These are phyloP conservation scores for Podila epicladia DNA, from an alignment of 192 early-diverging fungal genomes.

Conservation along the genomic window DNA sequence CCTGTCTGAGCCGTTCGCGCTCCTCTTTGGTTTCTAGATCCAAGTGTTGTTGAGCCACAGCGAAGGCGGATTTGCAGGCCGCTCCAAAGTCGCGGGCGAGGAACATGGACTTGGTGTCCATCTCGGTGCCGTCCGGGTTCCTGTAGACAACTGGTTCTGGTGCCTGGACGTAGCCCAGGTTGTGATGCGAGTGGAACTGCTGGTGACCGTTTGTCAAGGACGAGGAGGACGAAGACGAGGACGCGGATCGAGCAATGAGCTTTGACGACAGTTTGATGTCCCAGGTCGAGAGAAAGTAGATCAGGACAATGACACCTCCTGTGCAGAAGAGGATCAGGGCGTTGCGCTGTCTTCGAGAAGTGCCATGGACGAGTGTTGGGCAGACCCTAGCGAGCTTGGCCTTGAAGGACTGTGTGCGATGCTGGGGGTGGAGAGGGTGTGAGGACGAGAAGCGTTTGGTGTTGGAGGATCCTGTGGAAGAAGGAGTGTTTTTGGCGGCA, in stretches of 20 bases:
- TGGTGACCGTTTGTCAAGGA: neutral
- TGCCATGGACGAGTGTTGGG: slow-evolving; percentile 22
- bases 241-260: slow-evolving; percentile 3
- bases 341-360: slow-evolving; percentile 20
- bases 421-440: slow-evolving; percentile 19
- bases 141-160: slow-evolving; percentile 12
- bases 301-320: slow-evolving; percentile 25
- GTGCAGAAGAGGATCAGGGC: slow-evolving; percentile 24
- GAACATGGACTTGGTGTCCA: slow-evolving; percentile 35
- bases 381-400: slow-evolving; percentile 22
- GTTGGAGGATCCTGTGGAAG: neutral
- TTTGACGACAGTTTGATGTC: slow-evolving; percentile 23
- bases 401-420: slow-evolving; percentile 35
- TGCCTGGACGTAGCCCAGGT: neutral
- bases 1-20: slow-evolving; percentile 6
- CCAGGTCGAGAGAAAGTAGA: slow-evolving; percentile 25
- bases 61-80: slow-evolving; percentile 14
- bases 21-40: slow-evolving; percentile 13
- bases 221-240: neutral
- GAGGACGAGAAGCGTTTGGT: neutral
- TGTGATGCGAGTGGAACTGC: neutral
- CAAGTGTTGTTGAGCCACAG: neutral
- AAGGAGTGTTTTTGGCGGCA: neutral
- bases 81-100: slow-evolving; percentile 38
- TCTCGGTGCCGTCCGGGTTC: slow-evolving; percentile 39